phyloP scores from a whole-genome alignment of 257 asterid genomes.

The Phtheirospermum japonicum region DNA sequence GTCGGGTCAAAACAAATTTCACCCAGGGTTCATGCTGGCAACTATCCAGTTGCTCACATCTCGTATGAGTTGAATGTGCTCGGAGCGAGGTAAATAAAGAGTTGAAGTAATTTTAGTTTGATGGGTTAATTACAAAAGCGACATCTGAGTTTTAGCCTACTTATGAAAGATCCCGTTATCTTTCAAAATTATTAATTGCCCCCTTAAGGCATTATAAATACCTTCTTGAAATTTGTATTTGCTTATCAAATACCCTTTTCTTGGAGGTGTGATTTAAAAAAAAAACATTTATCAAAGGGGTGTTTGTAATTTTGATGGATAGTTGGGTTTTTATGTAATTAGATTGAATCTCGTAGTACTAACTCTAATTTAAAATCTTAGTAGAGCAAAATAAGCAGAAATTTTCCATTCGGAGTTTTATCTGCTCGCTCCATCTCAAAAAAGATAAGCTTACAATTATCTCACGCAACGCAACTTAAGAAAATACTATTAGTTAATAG shows the following conservation, averaged over 20 bases:
- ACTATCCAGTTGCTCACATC: slow-evolving; percentile 74
- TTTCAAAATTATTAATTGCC: not conserved
- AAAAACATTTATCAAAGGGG: not conserved
- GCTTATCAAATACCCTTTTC: not conserved
- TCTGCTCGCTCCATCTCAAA: too few species aligned
- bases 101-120: not conserved
- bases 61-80: slow-evolving; percentile 79
- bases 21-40: slow-evolving; percentile 54
- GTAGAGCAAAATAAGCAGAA: too few species aligned
- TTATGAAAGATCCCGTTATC: not conserved
- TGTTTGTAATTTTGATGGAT: not conserved
- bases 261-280: not conserved
- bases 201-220: not conserved
- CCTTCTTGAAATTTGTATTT: not conserved
- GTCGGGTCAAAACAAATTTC: slow-evolving; percentile 55
- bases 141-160: not conserved
- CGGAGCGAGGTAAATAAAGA: slow-evolving; percentile 63
- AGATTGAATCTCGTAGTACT: not conserved
- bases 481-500: too few species aligned
- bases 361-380: not conserved
- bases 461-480: too few species aligned
- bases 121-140: not conserved
- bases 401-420: too few species aligned
- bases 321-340: not conserved
- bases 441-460: too few species aligned